Base-by-base conservation (phyloP, 129 eudicot genomes). In the Scalesia atractyloides region DNA sequence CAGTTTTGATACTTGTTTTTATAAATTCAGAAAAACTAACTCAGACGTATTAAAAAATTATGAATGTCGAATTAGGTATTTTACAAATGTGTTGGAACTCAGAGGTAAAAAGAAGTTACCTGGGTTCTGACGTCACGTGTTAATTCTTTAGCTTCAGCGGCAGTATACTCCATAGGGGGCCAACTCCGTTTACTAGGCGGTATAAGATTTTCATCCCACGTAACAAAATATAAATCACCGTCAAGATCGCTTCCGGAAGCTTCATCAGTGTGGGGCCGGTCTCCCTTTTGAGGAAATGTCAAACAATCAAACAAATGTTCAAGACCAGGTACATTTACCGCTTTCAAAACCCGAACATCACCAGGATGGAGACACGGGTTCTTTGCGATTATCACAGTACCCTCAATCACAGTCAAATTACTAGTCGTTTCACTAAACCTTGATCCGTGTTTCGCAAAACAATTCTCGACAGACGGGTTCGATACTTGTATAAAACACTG, bases 231-330 rank as follows among this genome's bases (percentile, higher is more conserved):
- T 13, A 66, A 15, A 66, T 66, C 72, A 4, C 68, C 68, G 16
- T 63, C 68, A 37, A 63, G 68, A 63, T 63, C 68, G 26, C 68
- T 63, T 37, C 58, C 72, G 5, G 43, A 66, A 20, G 72, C 72
- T 66, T 66, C 72, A 66, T 66, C 37, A 1, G 72, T 66, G 58
- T 66, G 72, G 5, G 72, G 72, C 4, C 72, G 57, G 22, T 66
- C 58, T 66, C 72, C 72, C 56, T 66, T 66, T 14, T 66, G 57
- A 46, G 72, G 72, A 47, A 47, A 66, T 22, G 47, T 46, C 43
- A 66, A 66, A 46, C 57, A 66, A 66, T 66, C 72, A 22, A 46
- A 46, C 11, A 66, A 13, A 47, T 66, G 57, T 15, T 66, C 72
- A 1, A 66, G 72, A 14, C 58, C 72, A 0, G 72, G 57, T 41